Percentiles rank a stretch among this genome's conserved stretches.
Conservation (phyloP, 768 basidiomycete species). For the Tricholomella constricta region DNA sequence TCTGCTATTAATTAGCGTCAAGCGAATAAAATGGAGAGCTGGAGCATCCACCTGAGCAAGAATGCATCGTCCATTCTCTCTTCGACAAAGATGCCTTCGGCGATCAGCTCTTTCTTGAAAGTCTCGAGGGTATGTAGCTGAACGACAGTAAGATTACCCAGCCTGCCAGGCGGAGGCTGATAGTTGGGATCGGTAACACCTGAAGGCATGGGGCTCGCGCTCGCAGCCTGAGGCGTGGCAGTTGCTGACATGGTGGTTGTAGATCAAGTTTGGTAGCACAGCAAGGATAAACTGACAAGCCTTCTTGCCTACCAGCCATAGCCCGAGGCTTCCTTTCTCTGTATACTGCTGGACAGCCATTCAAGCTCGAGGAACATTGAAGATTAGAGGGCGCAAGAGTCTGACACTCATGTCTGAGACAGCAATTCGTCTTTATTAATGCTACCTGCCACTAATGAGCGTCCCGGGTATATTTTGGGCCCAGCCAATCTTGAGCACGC, state of each 20-base stretch:
- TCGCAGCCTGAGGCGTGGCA: constrained; percentile 35
- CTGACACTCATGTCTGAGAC: neutral
- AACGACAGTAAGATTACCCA: constrained; percentile 66
- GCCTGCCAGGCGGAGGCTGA: constrained; percentile 66
- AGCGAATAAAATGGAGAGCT: no score
- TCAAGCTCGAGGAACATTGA: neutral
- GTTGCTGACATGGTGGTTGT: constrained; percentile 8
- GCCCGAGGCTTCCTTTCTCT: neutral
- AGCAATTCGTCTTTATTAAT: neutral
- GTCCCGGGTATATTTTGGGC: neutral
- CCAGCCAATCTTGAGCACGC: neutral
- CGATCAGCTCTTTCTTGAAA: constrained; percentile 64
- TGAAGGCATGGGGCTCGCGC: constrained; percentile 56
- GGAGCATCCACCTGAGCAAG: constrained; percentile 8
- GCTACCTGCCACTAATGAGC: neutral
- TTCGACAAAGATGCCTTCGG: constrained; percentile 59
- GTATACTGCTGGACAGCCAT: neutral
- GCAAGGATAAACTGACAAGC: constrained; percentile 1
- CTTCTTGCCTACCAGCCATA: neutral
- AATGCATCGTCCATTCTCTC: constrained; percentile 55
- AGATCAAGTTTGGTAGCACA: constrained; percentile 7
- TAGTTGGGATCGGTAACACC: constrained; percentile 66
- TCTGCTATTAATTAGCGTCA: constrained; percentile 37
- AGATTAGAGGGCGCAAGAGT: neutral
- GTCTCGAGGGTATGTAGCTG: constrained; percentile 69